Evolutionary conservation across 1,284 basidiomycete genomes (phyloP), one percentile per base, ranked within the genome.

Genomic region (Heterobasidion parviporum): DNA sequence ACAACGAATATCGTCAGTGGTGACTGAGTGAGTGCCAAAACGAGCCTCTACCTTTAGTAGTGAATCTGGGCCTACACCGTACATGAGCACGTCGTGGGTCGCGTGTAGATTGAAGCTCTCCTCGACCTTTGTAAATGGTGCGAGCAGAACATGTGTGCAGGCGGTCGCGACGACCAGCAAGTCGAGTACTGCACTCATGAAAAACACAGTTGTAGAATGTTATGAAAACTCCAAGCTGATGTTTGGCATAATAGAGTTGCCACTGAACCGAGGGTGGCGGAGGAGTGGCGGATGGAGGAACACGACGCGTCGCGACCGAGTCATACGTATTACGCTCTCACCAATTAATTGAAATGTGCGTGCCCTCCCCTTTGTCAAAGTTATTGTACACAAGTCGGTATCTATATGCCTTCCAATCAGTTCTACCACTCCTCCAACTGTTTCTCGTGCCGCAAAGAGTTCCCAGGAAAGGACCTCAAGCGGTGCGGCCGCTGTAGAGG

Each of bases 21-120:
- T 10, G 8, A 51, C 18, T n/a, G 8, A 44, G n/a, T 45, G 44
- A 35, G 32, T 49, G 47, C 45, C 41, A 46, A 47, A 26, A 38
- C 48, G 45, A 34, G 66, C 82, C 26, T 26, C 67, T 66, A 87
- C 85, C 57, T 81, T 77, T 14, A 63, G 65, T 43, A 88, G 67
- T 33, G 64, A 70, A 10, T 67, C 63, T 2, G 72, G 65, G 0
- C 65, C 55, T 14, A 87, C 64, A 9, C 92, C 92, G 62, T 90
- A 87, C 72, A 87, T 80, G 35, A 98, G 74, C 18, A 93, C 76
- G 69, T 99, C 96, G 68, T 97, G 92, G 0, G 80, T 83, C 0
- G 93, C 95, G 67, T 99, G 96, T 6, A 98, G 79, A 59, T 89
- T 94, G 77, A 98, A 98, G 66, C 89, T 92, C 73, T 99, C 96